Conservation (phyloP, 768 basidiomycete genomes). For the Phanerodontia chrysosporium region DNA sequence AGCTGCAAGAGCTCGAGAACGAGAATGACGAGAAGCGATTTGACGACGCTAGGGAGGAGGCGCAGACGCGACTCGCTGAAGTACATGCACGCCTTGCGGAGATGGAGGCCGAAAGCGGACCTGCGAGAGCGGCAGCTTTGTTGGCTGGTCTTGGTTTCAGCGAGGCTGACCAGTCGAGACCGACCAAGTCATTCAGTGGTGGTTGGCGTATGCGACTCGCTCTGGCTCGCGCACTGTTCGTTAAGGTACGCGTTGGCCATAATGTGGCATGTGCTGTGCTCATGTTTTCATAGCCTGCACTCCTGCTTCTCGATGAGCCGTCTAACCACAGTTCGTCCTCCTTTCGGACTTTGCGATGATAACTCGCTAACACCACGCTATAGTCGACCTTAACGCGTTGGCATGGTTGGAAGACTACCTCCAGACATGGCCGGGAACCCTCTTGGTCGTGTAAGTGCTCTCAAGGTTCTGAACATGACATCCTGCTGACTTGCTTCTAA, state of each 20-base stretch:
- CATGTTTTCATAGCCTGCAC: conserved; percentile 43
- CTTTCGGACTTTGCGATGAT: not conserved
- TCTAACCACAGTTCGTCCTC: conserved; percentile 83
- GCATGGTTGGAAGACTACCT: conserved; percentile 98
- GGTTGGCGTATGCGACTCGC: conserved; percentile 99
- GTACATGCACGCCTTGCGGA: conserved; percentile 90
- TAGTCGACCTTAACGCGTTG: conserved; percentile 90
- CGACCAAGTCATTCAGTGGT: conserved; percentile 86
- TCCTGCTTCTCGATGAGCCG: conserved; percentile 87
- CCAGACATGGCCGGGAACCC: conserved; percentile 89
- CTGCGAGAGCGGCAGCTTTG: conserved; percentile 86
- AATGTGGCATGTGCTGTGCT: conserved; percentile 5
- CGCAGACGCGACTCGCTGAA: conserved; percentile 76
- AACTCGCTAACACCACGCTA: not conserved
- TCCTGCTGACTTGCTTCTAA: not conserved
- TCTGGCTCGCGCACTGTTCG: conserved; percentile 91
- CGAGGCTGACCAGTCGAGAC: conserved; percentile 79
- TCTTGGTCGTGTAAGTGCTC: conserved; percentile 82
- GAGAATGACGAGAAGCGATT: conserved; percentile 77
- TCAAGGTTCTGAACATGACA: not conserved
- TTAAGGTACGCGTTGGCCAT: conserved; percentile 54
- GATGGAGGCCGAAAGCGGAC: conserved; percentile 97
- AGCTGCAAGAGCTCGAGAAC: conserved; percentile 65
- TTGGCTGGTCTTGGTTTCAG: conserved; percentile 91
- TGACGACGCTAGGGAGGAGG: conserved; percentile 83